A percentile compares a stretch with the other conserved stretches of the same genome.
These are phyloP conservation scores for Sclerotinia subarctica DNA, from an alignment of 2,329 filamentous ascomycete genomes.

Conservation along the genomic window DNA sequence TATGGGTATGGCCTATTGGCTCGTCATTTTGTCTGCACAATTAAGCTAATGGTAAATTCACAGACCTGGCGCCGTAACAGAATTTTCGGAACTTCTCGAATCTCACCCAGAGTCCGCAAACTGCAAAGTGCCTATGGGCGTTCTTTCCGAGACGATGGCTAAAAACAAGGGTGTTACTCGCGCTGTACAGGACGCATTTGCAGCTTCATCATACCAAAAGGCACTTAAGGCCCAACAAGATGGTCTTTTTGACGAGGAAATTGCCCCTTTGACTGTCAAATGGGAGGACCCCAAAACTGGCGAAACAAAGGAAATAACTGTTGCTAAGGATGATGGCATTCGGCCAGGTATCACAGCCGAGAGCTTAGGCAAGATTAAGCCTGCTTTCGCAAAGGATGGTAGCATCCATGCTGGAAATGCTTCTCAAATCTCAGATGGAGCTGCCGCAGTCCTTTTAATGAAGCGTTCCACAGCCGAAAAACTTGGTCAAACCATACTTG, in stretches of 20 bases:
- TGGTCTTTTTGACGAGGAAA: constrained; percentile 92
- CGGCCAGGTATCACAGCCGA: constrained; percentile 82
- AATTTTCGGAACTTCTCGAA: constrained; percentile 89
- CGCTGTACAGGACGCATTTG: constrained; percentile 82
- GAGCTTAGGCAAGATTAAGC: constrained; percentile 83
- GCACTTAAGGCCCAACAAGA: constrained; percentile 78
- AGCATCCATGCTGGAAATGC: constrained; percentile 96
- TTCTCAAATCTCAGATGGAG: constrained; percentile 91
- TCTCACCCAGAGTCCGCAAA: constrained; percentile 77
- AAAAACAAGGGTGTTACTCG: constrained; percentile 74
- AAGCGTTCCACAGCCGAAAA: constrained; percentile 85
- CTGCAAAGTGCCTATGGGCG: constrained; percentile 97
- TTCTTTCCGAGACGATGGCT: constrained; percentile 92
- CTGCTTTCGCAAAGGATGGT: constrained; percentile 88
- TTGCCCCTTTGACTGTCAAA: constrained; percentile 80
- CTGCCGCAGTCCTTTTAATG: constrained; percentile 93
- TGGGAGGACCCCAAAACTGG: constrained; percentile 88
- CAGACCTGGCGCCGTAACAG: constrained; percentile 78
- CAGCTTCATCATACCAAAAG: constrained; percentile 89
- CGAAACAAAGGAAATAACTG: constrained; percentile 78
- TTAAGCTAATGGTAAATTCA: constrained; percentile 14
- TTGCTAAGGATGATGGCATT: constrained; percentile 83
- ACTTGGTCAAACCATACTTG: constrained; percentile 83
- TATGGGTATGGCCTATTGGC: constrained; percentile 64
- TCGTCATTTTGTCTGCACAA: neutral